Percentiles rank a stretch among this genome's conserved stretches.
phyloP scores from a whole-genome alignment of 2,329 filamentous ascomycete genomes.

The Chaetomiaceae sp. region DNA sequence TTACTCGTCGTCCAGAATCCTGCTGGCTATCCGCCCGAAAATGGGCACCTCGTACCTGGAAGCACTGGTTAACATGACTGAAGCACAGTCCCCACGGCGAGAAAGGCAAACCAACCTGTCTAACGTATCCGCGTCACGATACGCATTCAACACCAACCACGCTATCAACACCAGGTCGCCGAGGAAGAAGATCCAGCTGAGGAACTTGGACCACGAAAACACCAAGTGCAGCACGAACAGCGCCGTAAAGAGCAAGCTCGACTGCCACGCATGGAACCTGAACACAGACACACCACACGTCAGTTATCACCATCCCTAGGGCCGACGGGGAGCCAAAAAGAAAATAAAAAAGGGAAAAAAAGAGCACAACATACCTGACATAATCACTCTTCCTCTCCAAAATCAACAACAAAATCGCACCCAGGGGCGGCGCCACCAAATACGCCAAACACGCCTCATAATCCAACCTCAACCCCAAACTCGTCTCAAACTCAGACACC shows the following conservation, averaged over 20 bases:
- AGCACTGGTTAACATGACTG: constrained; percentile 16
- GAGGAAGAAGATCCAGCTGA: constrained; percentile 79
- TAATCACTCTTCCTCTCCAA: constrained; percentile 95
- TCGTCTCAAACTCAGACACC: constrained; percentile 80
- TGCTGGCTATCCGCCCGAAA: constrained; percentile 78
- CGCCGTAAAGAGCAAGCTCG: constrained; percentile 72
- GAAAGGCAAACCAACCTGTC: constrained; percentile 46
- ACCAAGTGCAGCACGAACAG: constrained; percentile 75
- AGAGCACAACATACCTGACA: constrained; percentile 61
- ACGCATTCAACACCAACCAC: constrained; percentile 73
- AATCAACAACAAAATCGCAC: constrained; percentile 77
- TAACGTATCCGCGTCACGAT: constrained; percentile 69
- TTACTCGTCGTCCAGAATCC: constrained; percentile 81
- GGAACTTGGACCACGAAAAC: constrained; percentile 75
- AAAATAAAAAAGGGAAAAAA: neutral
- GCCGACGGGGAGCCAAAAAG: too few species aligned
- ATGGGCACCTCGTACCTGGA: constrained; percentile 77
- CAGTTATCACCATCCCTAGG: too few species aligned
- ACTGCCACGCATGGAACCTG: constrained; percentile 97
- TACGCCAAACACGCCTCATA: constrained; percentile 91
- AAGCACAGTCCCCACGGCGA: neutral
- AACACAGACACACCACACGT: neutral
- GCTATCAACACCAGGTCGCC: constrained; percentile 71
- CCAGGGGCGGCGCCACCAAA: constrained; percentile 75
- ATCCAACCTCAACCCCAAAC: constrained; percentile 77